Percentiles rank a stretch among this genome's conserved stretches.
phyloP scores from a whole-genome alignment of 495 filamentous ascomycete species.

The Pyrenopolyporus hunteri region DNA sequence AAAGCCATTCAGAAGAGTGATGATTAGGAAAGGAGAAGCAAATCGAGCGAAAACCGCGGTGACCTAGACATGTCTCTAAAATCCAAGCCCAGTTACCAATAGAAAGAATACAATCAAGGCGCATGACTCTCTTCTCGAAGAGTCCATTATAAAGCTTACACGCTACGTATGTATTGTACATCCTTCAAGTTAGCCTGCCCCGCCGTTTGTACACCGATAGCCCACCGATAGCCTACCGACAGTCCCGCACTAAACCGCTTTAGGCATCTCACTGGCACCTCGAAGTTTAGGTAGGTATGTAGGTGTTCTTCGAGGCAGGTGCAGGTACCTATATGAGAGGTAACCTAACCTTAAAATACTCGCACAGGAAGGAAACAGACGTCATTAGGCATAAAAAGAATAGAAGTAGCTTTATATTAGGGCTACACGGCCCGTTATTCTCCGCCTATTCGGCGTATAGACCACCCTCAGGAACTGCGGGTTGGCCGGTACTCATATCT shows the following conservation, averaged over 20 bases:
- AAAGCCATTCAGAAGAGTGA: slow-evolving; percentile 1
- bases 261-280: neutral
- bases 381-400: too few species aligned
- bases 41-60: neutral
- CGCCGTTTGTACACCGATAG: too few species aligned
- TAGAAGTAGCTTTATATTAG: neutral
- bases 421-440: slow-evolving; percentile 2
- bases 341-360: neutral
- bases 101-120: slow-evolving; percentile 13
- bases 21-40: neutral
- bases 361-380: too few species aligned
- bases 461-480: neutral
- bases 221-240: too few species aligned
- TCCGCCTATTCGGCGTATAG: neutral
- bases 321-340: too few species aligned
- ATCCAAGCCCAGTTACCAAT: too few species aligned
- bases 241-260: slow-evolving; percentile 38
- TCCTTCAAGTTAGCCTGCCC: too few species aligned
- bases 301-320: too few species aligned
- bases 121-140: slow-evolving; percentile 26
- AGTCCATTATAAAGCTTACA: slow-evolving; percentile 17
- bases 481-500: neutral
- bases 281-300: too few species aligned
- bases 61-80: too few species aligned
- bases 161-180: too few species aligned